Percentiles rank a stretch among this genome's conserved stretches.
Conservation (phyloP, 768 basidiomycete genomes). For the Dioszegia aurantiaca region DNA sequence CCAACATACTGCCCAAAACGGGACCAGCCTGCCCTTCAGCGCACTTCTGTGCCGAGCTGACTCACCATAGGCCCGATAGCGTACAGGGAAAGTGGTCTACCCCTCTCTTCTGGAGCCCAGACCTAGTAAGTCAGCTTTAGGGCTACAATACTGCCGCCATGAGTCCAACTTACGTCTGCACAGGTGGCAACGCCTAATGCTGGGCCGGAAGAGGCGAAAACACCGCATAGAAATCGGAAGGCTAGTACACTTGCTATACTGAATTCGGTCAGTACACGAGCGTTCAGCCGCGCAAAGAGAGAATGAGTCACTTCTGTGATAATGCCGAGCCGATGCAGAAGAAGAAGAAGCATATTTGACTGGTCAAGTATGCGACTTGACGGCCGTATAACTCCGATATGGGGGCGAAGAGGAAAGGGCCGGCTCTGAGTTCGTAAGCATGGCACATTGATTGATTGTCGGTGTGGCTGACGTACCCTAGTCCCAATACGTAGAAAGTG, state of each 20-base stretch:
- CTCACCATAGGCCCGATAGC: conserved; percentile 44
- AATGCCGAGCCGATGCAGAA: conserved; percentile 38
- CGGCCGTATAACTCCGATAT: conserved; percentile 47
- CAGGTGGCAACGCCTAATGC: conserved; percentile 45
- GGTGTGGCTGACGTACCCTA: conserved; percentile 34
- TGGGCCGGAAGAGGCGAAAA: conserved; percentile 41
- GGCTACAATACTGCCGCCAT: background rate
- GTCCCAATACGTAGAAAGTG: conserved; percentile 40
- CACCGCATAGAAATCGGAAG: conserved; percentile 42
- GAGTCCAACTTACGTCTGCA: conserved; percentile 33
- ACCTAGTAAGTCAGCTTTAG: conserved; percentile 24
- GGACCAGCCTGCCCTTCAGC: conserved; percentile 33
- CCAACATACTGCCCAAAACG: conserved; percentile 41
- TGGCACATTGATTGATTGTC: background rate
- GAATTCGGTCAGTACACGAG: conserved; percentile 19
- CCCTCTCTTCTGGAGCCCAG: conserved; percentile 33
- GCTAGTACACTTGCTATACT: conserved; percentile 40
- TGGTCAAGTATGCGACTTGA: conserved; percentile 35
- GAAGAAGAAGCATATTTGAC: conserved; percentile 29
- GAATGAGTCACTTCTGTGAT: conserved; percentile 34
- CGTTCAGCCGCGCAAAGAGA: background rate
- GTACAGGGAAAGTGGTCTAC: conserved; percentile 40
- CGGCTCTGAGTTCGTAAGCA: conserved; percentile 24
- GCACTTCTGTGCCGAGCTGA: background rate
- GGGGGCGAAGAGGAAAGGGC: conserved; percentile 47